Evolutionary conservation across 75 land plant species (phyloP).

Genomic region (Cryptomeria japonica): DNA sequence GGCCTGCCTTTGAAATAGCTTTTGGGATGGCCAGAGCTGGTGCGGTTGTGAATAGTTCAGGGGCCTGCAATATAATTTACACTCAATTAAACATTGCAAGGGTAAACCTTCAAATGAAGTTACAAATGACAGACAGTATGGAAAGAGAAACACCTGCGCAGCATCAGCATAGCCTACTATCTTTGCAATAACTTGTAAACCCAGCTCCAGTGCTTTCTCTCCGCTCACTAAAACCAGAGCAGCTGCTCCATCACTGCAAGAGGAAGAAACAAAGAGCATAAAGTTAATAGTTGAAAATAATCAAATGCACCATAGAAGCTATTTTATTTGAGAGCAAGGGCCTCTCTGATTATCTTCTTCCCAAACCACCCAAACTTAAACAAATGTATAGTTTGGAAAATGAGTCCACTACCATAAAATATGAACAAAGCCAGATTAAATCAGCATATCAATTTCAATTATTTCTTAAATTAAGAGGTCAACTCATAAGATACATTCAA

Average conservation of each 20-base stretch:
- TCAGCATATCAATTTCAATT: neutral
- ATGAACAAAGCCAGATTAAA: neutral
- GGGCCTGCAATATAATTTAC: conserved; percentile 50
- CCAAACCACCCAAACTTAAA: neutral
- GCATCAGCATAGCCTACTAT: conserved; percentile 92
- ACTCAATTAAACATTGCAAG: neutral
- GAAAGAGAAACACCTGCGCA: conserved; percentile 65
- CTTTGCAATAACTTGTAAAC: conserved; percentile 77
- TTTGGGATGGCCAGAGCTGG: conserved; percentile 96
- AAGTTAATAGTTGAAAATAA: neutral
- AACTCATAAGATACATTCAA: too few relatives aligned
- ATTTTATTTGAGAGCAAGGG: neutral
- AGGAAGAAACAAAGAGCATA: neutral
- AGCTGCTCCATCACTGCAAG: conserved; percentile 95
- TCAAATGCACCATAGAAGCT: neutral
- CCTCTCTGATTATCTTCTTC: neutral
- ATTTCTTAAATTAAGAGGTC: neutral
- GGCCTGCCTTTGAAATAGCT: conserved; percentile 86
- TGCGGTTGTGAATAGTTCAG: conserved; percentile 88
- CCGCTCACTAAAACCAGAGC: conserved; percentile 97
- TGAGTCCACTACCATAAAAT: neutral
- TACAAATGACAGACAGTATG: neutral
- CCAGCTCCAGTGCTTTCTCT: conserved; percentile 70
- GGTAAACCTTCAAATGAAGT: neutral
- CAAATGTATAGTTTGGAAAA: neutral